phyloP scores from a whole-genome alignment of 2,329 filamentous ascomycete species.

The Ceratocystis variospora region DNA sequence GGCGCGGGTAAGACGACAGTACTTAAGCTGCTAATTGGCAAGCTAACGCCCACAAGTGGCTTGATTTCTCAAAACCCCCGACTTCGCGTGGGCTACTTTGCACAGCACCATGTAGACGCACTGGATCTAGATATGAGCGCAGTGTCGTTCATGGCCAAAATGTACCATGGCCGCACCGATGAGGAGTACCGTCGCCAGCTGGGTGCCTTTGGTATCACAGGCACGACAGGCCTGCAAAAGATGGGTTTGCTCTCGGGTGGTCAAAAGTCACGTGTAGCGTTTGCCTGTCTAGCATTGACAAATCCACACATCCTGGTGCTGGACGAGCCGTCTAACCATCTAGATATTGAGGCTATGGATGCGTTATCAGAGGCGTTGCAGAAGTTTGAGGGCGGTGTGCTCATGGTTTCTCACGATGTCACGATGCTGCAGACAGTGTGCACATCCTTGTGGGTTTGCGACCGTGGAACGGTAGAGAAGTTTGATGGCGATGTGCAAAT shows the following conservation, averaged over 20 bases:
- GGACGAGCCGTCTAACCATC: conserved; percentile 95
- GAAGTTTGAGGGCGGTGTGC: conserved; percentile 81
- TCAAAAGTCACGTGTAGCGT: conserved; percentile 96
- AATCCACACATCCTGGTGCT: conserved; percentile 96
- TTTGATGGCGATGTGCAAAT: conserved; percentile 89
- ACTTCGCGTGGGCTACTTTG: conserved; percentile 88
- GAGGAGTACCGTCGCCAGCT: conserved; percentile 94
- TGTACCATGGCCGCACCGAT: conserved; percentile 78
- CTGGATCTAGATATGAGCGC: conserved; percentile 79
- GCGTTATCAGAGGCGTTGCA: conserved; percentile 72
- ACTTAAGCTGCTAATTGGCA: conserved; percentile 90
- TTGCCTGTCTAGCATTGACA: conserved; percentile 83
- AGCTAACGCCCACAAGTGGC: conserved; percentile 61
- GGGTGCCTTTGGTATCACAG: conserved; percentile 79
- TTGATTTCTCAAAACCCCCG: conserved; percentile 80
- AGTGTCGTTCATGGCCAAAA: conserved; percentile 91
- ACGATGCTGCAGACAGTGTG: conserved; percentile 97
- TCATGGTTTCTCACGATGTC: conserved; percentile 99
- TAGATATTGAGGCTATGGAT: conserved; percentile 99
- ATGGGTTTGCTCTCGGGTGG: conserved; percentile 90
- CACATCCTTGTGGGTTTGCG: conserved; percentile 90
- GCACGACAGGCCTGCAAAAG: conserved; percentile 91
- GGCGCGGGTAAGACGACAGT: conserved; percentile 97
- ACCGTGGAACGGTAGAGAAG: conserved; percentile 85
- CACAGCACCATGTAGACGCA: conserved; percentile 95